These are phyloP conservation scores for Parathielavia hyrcaniae DNA, from an alignment of 495 filamentous ascomycete genomes.

Conservation along the genomic window DNA sequence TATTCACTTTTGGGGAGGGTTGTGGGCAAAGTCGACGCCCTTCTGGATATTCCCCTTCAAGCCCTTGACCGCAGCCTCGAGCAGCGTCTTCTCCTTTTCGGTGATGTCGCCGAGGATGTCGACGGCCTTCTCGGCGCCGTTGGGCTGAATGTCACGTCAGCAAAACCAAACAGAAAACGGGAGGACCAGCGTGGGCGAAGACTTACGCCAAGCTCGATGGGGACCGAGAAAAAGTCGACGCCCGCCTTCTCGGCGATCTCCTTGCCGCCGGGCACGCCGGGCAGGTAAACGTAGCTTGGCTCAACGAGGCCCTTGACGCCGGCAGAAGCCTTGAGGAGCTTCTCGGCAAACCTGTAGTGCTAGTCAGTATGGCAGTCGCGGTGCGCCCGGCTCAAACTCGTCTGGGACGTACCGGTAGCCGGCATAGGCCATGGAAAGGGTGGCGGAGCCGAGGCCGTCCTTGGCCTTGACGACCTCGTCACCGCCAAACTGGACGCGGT, in stretches of 20 bases:
- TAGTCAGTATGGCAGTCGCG: conserved; percentile 24
- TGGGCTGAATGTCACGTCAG: conserved; percentile 52
- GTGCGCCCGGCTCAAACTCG: no score
- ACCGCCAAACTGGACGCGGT: conserved; percentile 96
- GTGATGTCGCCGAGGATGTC: conserved; percentile 70
- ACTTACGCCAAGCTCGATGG: conserved; percentile 88
- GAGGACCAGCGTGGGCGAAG: background rate
- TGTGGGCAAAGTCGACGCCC: conserved; percentile 82
- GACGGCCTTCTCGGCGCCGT: conserved; percentile 72
- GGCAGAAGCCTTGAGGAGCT: conserved; percentile 77
- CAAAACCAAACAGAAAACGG: conserved; percentile 3
- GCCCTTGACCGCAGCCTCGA: conserved; percentile 64
- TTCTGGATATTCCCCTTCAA: conserved; percentile 90
- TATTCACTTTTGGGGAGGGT: conserved; percentile 51
- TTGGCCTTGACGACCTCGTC: conserved; percentile 99
- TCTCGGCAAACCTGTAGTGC: conserved; percentile 76
- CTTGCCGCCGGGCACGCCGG: conserved; percentile 80
- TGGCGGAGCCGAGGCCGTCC: conserved; percentile 90
- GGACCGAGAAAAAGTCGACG: conserved; percentile 91
- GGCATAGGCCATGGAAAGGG: conserved; percentile 95
- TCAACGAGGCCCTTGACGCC: conserved; percentile 89
- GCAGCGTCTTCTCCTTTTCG: conserved; percentile 78
- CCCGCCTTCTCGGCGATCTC: conserved; percentile 75
- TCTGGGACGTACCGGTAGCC: conserved; percentile 66
- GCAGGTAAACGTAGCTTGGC: conserved; percentile 90